Conservation (phyloP, 2,329 filamentous ascomycete species). For the Beauveria caledonica region DNA sequence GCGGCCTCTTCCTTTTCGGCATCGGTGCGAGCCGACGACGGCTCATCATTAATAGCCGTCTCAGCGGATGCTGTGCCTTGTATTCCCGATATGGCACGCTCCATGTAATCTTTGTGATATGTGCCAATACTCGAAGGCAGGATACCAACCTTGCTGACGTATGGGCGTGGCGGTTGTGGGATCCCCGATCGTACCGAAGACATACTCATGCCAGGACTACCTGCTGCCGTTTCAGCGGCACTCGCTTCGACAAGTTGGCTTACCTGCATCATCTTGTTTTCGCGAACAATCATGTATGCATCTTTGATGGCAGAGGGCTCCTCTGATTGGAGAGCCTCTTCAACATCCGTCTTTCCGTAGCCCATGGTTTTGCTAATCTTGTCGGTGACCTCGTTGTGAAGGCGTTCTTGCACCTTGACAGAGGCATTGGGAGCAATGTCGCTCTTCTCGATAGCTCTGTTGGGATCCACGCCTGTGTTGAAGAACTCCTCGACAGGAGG, state of each 20-base stretch:
- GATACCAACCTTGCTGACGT: slow-evolving; percentile 82
- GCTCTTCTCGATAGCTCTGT: slow-evolving; percentile 78
- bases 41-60: slow-evolving; percentile 39
- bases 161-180: slow-evolving; percentile 45
- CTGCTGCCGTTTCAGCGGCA: slow-evolving; percentile 28
- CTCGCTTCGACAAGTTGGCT: slow-evolving; percentile 46
- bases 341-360: slow-evolving; percentile 88
- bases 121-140: slow-evolving; percentile 84
- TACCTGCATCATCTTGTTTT: slow-evolving; percentile 94
- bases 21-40: slow-evolving; percentile 45
- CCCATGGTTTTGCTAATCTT: slow-evolving; percentile 98
- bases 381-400: slow-evolving; percentile 86
- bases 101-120: slow-evolving; percentile 87
- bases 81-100: slow-evolving; percentile 52
- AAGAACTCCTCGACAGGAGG: slow-evolving; percentile 86
- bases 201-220: slow-evolving; percentile 45
- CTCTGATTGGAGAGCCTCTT: slow-evolving; percentile 82
- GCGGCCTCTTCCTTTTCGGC: slow-evolving; percentile 77
- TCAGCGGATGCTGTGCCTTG: slow-evolving; percentile 34
- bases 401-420: slow-evolving; percentile 72
- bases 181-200: slow-evolving; percentile 46
- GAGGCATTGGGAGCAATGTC: slow-evolving; percentile 74
- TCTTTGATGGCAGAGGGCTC: slow-evolving; percentile 98
- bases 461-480: slow-evolving; percentile 88
- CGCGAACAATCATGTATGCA: slow-evolving; percentile 93